Evolutionary conservation across 352 stramenopile species (phyloP).

Genomic region (Phytophthora aleatoria): DNA sequence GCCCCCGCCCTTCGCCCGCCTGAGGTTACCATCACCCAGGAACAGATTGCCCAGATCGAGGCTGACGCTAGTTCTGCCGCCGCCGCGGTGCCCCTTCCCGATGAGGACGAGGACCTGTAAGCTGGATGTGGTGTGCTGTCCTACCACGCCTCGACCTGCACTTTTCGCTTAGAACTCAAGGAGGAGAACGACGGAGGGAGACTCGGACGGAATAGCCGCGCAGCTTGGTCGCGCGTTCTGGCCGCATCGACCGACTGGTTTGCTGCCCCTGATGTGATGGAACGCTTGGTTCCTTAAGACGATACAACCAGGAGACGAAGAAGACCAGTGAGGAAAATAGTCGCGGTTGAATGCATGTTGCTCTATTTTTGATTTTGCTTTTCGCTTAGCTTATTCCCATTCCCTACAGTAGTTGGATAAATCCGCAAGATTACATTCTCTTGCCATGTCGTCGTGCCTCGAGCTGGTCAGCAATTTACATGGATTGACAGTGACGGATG

Average conservation of each 20-base stretch:
- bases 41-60: conserved; percentile 93
- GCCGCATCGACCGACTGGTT: conserved; percentile 29
- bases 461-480: background rate
- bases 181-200: conserved; percentile 30
- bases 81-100: conserved; percentile 93
- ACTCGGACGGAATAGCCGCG: conserved; percentile 16
- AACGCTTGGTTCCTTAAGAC: conserved; percentile 32
- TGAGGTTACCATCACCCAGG: conserved; percentile 96
- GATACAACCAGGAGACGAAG: conserved; percentile 38
- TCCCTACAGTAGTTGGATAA: conserved; percentile 7
- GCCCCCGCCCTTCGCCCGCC: conserved; percentile 95
- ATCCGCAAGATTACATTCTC: conserved; percentile 17
- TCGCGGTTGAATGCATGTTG: conserved; percentile 53
- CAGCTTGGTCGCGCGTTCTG: conserved; percentile 10
- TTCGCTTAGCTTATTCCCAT: conserved; percentile 17
- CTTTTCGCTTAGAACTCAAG: conserved; percentile 43
- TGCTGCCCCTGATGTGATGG: conserved; percentile 37
- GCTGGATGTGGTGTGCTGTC: conserved; percentile 41
- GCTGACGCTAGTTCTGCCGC: conserved; percentile 91
- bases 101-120: conserved; percentile 98
- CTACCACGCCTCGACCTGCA: conserved; percentile 41
- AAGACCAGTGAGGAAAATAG: conserved; percentile 41
- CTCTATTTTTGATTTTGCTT: conserved; percentile 42
- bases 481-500: background rate
- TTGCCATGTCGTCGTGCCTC: conserved; percentile 3